Evolutionary conservation across 2,329 filamentous ascomycete species (phyloP), one percentile per base, ranked within the genome.

Genomic region (Cercospora sojina): DNA sequence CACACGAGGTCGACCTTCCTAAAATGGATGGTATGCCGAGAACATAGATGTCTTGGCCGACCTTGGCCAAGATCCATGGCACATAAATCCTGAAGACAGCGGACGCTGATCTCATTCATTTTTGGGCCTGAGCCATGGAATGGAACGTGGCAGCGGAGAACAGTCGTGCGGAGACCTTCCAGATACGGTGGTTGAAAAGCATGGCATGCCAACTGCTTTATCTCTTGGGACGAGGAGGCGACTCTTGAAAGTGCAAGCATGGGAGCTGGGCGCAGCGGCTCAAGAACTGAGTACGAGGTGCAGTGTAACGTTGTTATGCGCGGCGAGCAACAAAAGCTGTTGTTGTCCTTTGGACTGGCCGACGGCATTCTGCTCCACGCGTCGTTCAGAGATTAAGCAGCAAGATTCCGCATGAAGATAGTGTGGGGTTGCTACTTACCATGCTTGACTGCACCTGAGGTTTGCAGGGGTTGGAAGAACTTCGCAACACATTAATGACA

Each of bases 11-110:
- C 27, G 27, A 57, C 53, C 53, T 57, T 31, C 53, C 53, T 35
- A 35, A 57, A 32, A n/a, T 18, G 53, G 53, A 57, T 57, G 53
- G 53, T 57, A 32, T 57, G 53, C 53, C 53, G 27, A 57, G 53
- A 35, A 57, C 31, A 57, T 35, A 18, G 53, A 57, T 57, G 29
- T 35, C 53, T 57, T 57, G 53, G 53, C 53, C 29, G 16, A 57
- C 53, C 16, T 57, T 31, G 53, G 29, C 27, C 53, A 57, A 57
- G 53, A 57, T 35, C 27, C 53, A 57, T 35, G 53, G 53, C 53
- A 35, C 27, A 32, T 57, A 5, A 25, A 7, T 16, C n/a, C 53
- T 35, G 53, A 56, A 32, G 27, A 51, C 27, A 61, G 25, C 58
- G 13, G 41, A 49, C 25, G 58, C 31, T 47, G 58, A 27, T 41